Conservation (phyloP, 441 rosid species). For the Erysimum pusillum region DNA sequence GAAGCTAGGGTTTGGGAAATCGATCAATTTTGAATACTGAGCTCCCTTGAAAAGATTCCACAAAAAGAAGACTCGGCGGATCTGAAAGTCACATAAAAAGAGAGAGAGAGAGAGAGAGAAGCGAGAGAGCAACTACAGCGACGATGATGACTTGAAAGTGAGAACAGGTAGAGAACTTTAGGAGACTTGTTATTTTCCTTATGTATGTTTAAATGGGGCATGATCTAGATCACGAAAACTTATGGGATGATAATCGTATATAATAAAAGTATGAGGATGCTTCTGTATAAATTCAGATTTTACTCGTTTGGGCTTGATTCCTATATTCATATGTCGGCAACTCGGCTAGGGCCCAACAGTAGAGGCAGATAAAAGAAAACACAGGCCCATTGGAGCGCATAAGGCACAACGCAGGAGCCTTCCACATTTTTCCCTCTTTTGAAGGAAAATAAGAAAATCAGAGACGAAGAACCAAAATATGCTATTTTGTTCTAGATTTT, state of each 20-base stretch:
- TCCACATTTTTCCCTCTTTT: too few relatives aligned
- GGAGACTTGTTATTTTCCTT: slow-evolving; percentile 2
- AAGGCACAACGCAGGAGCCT: too few relatives aligned
- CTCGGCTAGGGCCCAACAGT: too few relatives aligned
- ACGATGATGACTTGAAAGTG: slow-evolving; percentile 49
- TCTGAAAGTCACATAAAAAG: slow-evolving; percentile 31
- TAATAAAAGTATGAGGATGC: background rate
- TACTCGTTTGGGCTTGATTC: background rate
- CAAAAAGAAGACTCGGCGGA: slow-evolving; percentile 42
- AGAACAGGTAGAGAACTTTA: slow-evolving; percentile 42
- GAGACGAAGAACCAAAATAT: too few relatives aligned
- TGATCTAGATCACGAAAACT: background rate
- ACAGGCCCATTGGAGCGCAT: too few relatives aligned
- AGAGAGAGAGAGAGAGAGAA: slow-evolving; percentile 11
- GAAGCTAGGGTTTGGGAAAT: slow-evolving; percentile 39
- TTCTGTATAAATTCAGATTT: background rate
- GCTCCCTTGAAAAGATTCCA: slow-evolving; percentile 10
- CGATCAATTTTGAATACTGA: slow-evolving; percentile 4
- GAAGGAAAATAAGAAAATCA: too few relatives aligned
- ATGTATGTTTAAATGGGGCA: background rate
- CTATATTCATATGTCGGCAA: background rate
- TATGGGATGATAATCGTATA: slow-evolving; percentile 1
- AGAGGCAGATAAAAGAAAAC: too few relatives aligned
- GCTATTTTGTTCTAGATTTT: too few relatives aligned
- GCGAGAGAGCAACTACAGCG: slow-evolving; percentile 20